Evolutionary conservation across 2,329 filamentous ascomycete genomes (phyloP), one percentile per base, ranked within the genome.

Genomic region (Meredithiella fracta): DNA sequence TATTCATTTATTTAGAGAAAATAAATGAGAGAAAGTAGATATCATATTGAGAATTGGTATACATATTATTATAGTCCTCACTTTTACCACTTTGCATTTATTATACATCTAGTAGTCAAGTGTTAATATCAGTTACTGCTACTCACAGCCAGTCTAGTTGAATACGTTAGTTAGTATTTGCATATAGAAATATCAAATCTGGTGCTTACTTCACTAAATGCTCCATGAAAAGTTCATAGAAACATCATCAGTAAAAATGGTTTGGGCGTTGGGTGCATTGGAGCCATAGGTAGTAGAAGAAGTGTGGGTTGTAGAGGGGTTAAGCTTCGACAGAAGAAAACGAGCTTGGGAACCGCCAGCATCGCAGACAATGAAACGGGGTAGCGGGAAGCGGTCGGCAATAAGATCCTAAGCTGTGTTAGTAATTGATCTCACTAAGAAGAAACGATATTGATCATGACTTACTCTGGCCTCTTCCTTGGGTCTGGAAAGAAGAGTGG

Each of bases 181-280:
- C 44, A 44, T 34, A 34, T 3, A 29, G 51, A 60, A 56, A 62
- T 62, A 60, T 50, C 1, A 59, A 49, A 55, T 50, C n/a, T 53
- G 11, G 29, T 5, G 11, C 29, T 34, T 34, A 90, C 87, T 98
- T 98, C 92, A 98, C 98, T 67, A 98, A 74, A 71, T 97, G 90
- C 65, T 98, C 92, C 92, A 98, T 98, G 67, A 98, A 98, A 91
- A 97, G 70, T 97, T 91, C 66, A 98, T 73, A 55, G 89, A 96
- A 55, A 98, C 92, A 68, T 98, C 92, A 65, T 98, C 92, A 0
- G 92, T 98, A 72, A 98, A 98, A 64, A 98, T 98, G 3, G 92
- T 98, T 70, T 98, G 92, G 7, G 91, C 90, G 50, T 85, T 90
- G 65, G 91, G 86, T 2, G 79, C 77, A 29, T 85, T 82, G 60